Conservation (phyloP, 2,329 filamentous ascomycete species). For the Lomentospora prolificans region DNA sequence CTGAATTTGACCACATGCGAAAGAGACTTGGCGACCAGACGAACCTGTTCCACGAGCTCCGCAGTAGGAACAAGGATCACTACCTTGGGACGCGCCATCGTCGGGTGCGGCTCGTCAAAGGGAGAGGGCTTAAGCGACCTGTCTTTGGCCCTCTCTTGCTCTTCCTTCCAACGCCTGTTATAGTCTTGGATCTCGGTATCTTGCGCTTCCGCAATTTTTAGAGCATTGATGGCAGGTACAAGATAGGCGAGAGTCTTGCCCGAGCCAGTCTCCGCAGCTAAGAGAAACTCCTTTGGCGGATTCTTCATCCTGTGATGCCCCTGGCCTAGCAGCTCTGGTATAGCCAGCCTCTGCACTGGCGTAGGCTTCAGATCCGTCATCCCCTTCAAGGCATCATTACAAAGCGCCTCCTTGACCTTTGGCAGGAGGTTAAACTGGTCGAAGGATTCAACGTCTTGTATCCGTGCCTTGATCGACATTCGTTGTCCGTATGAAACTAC, state of each 20-base stretch:
- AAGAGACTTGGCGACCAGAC: constrained; percentile 67
- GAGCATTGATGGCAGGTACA: constrained; percentile 69
- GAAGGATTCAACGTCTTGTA: constrained; percentile 65
- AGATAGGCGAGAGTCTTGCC: constrained; percentile 95
- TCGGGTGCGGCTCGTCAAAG: constrained; percentile 60
- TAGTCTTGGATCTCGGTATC: constrained; percentile 51
- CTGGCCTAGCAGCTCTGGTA: constrained; percentile 66
- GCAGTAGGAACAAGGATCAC: constrained; percentile 86
- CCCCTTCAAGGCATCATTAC: constrained; percentile 62
- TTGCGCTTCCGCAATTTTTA: constrained; percentile 64
- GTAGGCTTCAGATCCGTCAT: constrained; percentile 72
- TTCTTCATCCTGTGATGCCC: constrained; percentile 14
- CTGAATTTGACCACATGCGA: constrained; percentile 83
- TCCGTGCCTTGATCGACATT: constrained; percentile 40
- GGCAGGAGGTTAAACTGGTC: constrained; percentile 71
- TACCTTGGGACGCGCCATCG: constrained; percentile 68
- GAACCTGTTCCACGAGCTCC: constrained; percentile 84
- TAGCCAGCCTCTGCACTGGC: constrained; percentile 79
- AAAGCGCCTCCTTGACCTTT: constrained; percentile 58
- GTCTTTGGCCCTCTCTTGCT: constrained; percentile 45
- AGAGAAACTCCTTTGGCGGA: constrained; percentile 52
- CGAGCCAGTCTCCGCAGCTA: constrained; percentile 93
- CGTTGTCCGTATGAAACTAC: constrained; percentile 66
- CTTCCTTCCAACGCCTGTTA: constrained; percentile 42
- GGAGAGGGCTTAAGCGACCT: constrained; percentile 49